These are phyloP conservation scores for Leccinum pellstonianum DNA, from an alignment of 768 basidiomycete genomes.

Conservation along the genomic window DNA sequence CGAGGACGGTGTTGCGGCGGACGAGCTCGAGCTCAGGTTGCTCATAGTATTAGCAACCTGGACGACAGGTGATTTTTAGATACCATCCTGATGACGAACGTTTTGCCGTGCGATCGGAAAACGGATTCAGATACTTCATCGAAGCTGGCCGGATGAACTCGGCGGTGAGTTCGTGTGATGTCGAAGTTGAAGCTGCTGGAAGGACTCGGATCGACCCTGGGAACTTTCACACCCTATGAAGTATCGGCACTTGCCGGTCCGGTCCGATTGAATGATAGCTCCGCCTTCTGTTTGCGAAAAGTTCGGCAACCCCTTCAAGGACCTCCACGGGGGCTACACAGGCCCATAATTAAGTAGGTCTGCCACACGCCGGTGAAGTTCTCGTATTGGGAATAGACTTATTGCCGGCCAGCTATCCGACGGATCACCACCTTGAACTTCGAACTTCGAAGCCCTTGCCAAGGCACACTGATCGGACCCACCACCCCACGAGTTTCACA, in stretches of 20 bases:
- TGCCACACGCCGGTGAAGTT: too few relatives aligned
- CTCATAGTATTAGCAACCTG: background rate
- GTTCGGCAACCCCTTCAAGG: too few relatives aligned
- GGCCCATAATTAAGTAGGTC: too few relatives aligned
- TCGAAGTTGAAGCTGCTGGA: background rate
- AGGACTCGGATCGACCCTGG: background rate
- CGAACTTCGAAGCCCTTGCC: too few relatives aligned
- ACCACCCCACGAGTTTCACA: too few relatives aligned
- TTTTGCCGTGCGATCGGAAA: background rate
- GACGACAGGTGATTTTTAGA: background rate
- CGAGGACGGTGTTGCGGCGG: background rate
- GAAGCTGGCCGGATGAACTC: background rate
- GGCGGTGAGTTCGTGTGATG: background rate
- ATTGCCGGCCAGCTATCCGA: too few relatives aligned
- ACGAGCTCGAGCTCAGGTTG: background rate
- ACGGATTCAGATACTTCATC: background rate
- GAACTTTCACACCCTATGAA: background rate
- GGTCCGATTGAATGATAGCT: background rate
- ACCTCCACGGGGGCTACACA: too few relatives aligned
- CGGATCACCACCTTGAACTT: too few relatives aligned
- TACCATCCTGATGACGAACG: background rate
- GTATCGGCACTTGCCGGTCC: background rate
- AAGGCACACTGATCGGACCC: background rate
- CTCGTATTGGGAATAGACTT: too few relatives aligned
- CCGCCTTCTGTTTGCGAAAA: too few relatives aligned